Conservation (phyloP, 2,329 filamentous ascomycete genomes). For the Hypoxylon sp. region DNA sequence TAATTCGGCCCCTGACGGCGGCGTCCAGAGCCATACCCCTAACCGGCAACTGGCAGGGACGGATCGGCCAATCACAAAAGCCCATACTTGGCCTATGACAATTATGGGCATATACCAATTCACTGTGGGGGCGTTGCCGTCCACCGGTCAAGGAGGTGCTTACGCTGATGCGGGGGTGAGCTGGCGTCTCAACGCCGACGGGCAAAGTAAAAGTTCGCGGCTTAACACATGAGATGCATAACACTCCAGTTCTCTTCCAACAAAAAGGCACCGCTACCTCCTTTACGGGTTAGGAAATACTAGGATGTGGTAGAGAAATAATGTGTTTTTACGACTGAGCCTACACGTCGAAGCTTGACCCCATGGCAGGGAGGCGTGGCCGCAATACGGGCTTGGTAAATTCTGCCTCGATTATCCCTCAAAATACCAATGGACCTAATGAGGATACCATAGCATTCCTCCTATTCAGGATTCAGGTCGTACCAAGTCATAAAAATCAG, state of each 20-base stretch:
- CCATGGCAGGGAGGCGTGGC: background rate
- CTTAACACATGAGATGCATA: too few species aligned
- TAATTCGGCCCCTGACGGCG: too few species aligned
- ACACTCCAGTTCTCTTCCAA: too few species aligned
- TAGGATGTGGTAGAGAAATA: background rate
- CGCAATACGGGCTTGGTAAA: background rate
- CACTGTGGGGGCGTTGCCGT: too few species aligned
- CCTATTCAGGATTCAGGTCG: background rate
- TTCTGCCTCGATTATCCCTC: background rate
- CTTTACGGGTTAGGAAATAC: too few species aligned
- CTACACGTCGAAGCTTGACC: background rate
- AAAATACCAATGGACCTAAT: background rate
- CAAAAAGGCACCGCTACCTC: too few species aligned
- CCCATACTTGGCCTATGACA: background rate
- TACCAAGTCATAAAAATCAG: background rate
- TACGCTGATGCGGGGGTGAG: too few species aligned
- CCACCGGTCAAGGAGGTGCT: too few species aligned
- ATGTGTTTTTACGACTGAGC: background rate
- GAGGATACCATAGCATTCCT: background rate
- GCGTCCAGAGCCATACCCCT: background rate
- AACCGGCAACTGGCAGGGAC: background rate
- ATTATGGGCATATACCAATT: too few species aligned
- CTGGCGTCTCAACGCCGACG: too few species aligned
- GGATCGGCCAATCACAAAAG: background rate
- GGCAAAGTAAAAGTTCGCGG: too few species aligned